Evolutionary conservation across 768 basidiomycete species (phyloP).

Genomic region (Hygrocybe coccinea): DNA sequence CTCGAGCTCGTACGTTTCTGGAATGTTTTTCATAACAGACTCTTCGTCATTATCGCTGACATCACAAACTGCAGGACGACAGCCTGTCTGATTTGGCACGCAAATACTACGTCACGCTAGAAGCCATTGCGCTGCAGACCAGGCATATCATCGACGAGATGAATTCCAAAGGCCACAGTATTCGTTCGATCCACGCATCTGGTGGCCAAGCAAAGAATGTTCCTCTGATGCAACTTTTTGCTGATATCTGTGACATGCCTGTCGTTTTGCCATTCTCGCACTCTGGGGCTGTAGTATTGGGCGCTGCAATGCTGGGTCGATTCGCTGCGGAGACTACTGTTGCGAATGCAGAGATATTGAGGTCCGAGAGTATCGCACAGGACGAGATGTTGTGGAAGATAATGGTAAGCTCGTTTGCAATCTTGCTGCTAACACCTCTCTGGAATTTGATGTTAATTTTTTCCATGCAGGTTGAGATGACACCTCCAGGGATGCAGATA

Average conservation of each 20-base stretch:
- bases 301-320: constrained; percentile 89
- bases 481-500: constrained; percentile 71
- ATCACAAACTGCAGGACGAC: constrained; percentile 45
- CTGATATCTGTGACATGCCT: constrained; percentile 75
- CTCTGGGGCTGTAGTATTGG: constrained; percentile 74
- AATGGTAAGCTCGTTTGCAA: constrained; percentile 68
- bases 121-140: constrained; percentile 92
- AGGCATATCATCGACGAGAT: constrained; percentile 89
- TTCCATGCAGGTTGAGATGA: constrained; percentile 78
- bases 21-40: not conserved
- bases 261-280: constrained; percentile 77
- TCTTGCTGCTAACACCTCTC: not conserved
- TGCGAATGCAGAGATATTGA: constrained; percentile 26
- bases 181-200: constrained; percentile 84
- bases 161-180: constrained; percentile 76
- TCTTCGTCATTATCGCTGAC: not conserved
- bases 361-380: constrained; percentile 43
- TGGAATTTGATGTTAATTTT: not conserved
- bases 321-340: constrained; percentile 62
- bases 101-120: constrained; percentile 86
- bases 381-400: constrained; percentile 80
- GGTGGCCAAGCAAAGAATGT: constrained; percentile 90
- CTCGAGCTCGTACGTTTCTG: constrained; percentile 58
- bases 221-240: constrained; percentile 85
- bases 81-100: constrained; percentile 77